Evolutionary conservation across 352 stramenopile genomes (phyloP).

Genomic region (Aphanomyces euteiches): DNA sequence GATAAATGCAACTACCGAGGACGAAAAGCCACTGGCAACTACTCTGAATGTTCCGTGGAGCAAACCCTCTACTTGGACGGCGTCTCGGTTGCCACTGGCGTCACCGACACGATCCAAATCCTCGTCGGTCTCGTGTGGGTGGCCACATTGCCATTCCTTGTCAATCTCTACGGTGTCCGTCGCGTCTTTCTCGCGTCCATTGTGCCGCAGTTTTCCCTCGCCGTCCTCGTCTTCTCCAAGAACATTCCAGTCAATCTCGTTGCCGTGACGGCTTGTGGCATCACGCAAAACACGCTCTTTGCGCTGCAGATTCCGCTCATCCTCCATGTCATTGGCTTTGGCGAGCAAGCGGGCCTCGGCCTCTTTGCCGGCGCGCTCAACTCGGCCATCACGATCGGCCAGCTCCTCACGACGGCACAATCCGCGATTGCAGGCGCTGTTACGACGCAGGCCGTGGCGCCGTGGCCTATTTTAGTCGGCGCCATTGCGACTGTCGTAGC

Average conservation of each 20-base stretch:
- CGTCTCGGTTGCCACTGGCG: conserved; percentile 41
- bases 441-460: background rate
- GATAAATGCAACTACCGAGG: conserved; percentile 38
- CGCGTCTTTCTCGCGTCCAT: conserved; percentile 37
- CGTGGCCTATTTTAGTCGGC: conserved; percentile 54
- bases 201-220: conserved; percentile 51
- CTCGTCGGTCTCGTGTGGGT: conserved; percentile 47
- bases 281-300: conserved; percentile 38
- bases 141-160: conserved; percentile 43
- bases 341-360: conserved; percentile 45
- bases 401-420: conserved; percentile 62
- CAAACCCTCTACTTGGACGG: conserved; percentile 46
- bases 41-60: conserved; percentile 35
- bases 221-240: conserved; percentile 47
- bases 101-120: conserved; percentile 45
- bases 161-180: conserved; percentile 39
- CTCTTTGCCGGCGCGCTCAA: conserved; percentile 76
- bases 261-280: conserved; percentile 40
- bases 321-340: conserved; percentile 14
- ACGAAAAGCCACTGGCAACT: conserved; percentile 3
- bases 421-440: background rate
- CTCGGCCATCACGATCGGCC: conserved; percentile 67
- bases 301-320: conserved; percentile 19
- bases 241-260: conserved; percentile 42
- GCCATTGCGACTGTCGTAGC: conserved; percentile 58